A percentile compares a stretch with the other conserved stretches of the same genome.
phyloP scores from a whole-genome alignment of 495 filamentous ascomycete species.

The Penicillium pancosmium region DNA sequence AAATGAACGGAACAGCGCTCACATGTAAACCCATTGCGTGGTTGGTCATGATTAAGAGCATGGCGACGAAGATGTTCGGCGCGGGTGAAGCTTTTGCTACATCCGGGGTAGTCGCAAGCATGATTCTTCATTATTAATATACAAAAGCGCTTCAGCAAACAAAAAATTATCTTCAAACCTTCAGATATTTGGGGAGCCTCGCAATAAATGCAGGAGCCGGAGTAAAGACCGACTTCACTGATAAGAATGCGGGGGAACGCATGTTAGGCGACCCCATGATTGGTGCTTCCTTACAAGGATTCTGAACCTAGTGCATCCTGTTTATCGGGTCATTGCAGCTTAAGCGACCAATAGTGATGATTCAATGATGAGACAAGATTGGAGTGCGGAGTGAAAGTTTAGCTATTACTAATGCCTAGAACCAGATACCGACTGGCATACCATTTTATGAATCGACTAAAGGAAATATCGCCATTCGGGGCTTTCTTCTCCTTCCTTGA shows the following conservation, averaged over 20 bases:
- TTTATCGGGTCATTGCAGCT: not conserved
- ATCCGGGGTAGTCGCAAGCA: constrained; percentile 47
- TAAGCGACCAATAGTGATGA: not conserved
- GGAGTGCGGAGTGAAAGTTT: constrained; percentile 6
- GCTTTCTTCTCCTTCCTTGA: constrained; percentile 61
- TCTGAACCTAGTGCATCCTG: not conserved
- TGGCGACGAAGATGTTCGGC: constrained; percentile 63
- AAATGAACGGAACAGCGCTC: constrained; percentile 60
- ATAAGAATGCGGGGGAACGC: constrained; percentile 28
- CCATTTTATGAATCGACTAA: constrained; percentile 14
- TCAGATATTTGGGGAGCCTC: not conserved
- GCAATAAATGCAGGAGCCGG: constrained; percentile 15
- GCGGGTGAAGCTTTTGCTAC: constrained; percentile 59
- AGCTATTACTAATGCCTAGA: not conserved
- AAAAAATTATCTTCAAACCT: not conserved
- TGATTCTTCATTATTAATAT: constrained; percentile 37
- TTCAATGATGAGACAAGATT: not conserved
- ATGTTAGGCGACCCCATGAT: constrained; percentile 4
- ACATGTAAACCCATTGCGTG: constrained; percentile 56
- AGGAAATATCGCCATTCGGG: constrained; percentile 68
- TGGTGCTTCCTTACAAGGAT: constrained; percentile 11
- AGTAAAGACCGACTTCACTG: constrained; percentile 14
- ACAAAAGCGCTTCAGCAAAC: not conserved
- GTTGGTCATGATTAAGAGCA: constrained; percentile 54
- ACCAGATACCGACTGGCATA: not conserved